phyloP scores from a whole-genome alignment of 208 protist species.

The Plasmodiophora brassicae region DNA sequence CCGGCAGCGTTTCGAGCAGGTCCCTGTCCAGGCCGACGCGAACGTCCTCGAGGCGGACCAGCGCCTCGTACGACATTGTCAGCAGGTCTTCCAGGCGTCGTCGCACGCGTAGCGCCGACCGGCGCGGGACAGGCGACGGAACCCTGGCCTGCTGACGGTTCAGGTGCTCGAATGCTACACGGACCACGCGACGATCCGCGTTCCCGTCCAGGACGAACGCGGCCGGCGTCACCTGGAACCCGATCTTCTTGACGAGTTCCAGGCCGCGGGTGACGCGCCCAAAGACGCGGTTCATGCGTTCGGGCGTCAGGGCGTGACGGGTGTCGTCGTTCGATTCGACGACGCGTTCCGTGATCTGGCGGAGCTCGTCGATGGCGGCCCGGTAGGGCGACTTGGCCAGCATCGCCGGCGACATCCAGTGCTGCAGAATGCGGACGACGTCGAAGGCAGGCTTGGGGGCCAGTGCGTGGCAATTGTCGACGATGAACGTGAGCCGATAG shows the following conservation, averaged over 20 bases:
- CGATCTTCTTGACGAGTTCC: neutral
- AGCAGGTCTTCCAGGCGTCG: neutral
- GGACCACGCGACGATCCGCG: neutral
- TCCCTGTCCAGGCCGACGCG: neutral
- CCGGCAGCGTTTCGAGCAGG: neutral
- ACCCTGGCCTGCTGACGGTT: too few relatives aligned
- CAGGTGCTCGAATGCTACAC: neutral
- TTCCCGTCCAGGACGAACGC: neutral
- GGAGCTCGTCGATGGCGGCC: neutral
- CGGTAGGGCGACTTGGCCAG: neutral
- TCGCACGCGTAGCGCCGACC: neutral
- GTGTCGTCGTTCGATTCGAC: neutral
- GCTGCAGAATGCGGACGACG: neutral
- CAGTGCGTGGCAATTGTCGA: neutral
- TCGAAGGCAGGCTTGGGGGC: constrained; percentile 3
- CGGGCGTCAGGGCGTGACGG: neutral
- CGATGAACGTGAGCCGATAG: neutral
- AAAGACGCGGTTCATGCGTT: neutral
- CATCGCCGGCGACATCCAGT: neutral
- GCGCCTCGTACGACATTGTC: neutral
- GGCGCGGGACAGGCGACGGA: neutral
- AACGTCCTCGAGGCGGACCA: neutral
- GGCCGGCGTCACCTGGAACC: neutral
- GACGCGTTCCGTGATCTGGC: neutral
- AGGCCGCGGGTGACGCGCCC: neutral